Evolutionary conservation across 2,329 filamentous ascomycete species (phyloP).

Genomic region (Xylaria sp.): DNA sequence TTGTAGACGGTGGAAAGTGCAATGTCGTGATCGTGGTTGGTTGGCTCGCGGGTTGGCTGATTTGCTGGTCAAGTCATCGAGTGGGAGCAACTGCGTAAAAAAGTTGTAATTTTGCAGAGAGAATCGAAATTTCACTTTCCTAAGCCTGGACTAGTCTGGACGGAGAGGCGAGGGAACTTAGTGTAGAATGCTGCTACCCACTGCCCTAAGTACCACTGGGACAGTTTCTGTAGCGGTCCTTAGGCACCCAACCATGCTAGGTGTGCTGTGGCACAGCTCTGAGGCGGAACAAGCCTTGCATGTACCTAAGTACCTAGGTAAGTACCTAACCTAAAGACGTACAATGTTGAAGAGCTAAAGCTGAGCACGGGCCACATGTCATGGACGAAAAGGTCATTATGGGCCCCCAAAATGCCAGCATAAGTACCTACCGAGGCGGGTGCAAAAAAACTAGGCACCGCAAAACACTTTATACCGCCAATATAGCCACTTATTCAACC

Average conservation of each 20-base stretch:
- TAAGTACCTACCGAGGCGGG: too few relatives aligned
- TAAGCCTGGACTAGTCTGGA: constrained; percentile 4
- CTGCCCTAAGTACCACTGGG: background rate
- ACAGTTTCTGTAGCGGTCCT: too few relatives aligned
- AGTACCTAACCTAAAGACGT: too few relatives aligned
- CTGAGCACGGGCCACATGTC: constrained; percentile 12
- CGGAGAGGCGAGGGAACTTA: background rate
- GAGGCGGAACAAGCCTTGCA: background rate
- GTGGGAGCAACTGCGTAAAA: constrained; percentile 16
- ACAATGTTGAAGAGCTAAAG: too few relatives aligned
- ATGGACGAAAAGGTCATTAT: background rate
- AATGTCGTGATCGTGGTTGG: constrained; percentile 21
- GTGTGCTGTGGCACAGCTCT: background rate
- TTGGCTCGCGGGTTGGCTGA: background rate
- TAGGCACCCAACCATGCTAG: background rate
- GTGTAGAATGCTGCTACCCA: too few relatives aligned
- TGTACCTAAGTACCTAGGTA: background rate
- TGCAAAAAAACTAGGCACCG: too few relatives aligned
- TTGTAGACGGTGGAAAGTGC: background rate
- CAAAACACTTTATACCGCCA: too few relatives aligned
- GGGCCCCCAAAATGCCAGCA: too few relatives aligned
- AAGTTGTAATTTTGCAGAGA: constrained; percentile 25
- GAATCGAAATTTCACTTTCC: constrained; percentile 34
- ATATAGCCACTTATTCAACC: too few relatives aligned
- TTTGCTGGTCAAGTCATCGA: constrained; percentile 5